Base-by-base conservation (phyloP, 169 alveolate genomes). In the Plasmodium ovale region DNA sequence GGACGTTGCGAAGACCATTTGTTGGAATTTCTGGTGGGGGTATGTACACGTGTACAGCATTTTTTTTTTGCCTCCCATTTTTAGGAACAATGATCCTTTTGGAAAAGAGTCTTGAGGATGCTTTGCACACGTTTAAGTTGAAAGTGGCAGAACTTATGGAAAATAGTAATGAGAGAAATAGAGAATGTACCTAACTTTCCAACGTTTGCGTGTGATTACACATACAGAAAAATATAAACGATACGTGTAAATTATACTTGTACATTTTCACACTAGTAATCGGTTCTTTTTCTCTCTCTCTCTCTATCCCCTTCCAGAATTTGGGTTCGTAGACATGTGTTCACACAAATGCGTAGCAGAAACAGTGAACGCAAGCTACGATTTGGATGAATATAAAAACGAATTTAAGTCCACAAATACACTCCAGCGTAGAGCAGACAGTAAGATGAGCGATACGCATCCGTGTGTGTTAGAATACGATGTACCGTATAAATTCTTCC, bases 251-350 rank as follows among this genome's bases (percentile, higher is more conserved):
- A 37, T 7, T 9, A 1, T 23, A 42, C 25, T 31, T 37, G n/a
- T 23, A 49, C 21, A 7, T 2, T 9, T 59, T 12, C 47, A 29
- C 33, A 1, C 82, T 7, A 64, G 21, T 54, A 54, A 47, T 3
- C 16, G 16, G 16, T 14, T 47, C 12, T 47, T 2, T 47, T 14
- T 3, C 19, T 14, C 16, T 0, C 10, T 3, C 6, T 44, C 27
- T 6, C 42, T 58, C 23, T 9, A n/a, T 47, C 10, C 54, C 21
- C n/a, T 27, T 49, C 2, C 64, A 74, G 88, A 74, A 51, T 59
- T 74, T 51, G 88, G 88, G 3, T 74, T 74, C 33, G 53, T 29
- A 12, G 88, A 74, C 49, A 74, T 74, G 88, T 74, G 88, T 33
- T 39, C 88, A 1, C 35, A 29, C 2, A 74, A 74, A 29, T 74